Evolutionary conservation across 2,329 filamentous ascomycete genomes (phyloP).

Genomic region (Coniochaeta sp.): DNA sequence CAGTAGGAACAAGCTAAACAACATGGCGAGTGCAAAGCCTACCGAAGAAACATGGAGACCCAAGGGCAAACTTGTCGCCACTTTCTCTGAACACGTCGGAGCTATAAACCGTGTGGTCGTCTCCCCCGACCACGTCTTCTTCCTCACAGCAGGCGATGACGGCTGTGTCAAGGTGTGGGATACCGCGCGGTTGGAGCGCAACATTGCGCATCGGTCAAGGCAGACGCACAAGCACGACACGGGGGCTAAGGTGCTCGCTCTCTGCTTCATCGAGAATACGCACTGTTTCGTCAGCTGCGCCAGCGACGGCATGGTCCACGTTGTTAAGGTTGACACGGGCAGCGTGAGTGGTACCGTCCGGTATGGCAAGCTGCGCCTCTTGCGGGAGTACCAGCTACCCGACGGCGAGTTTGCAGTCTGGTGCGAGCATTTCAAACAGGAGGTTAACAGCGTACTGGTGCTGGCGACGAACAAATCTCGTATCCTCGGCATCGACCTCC

Average conservation of each 20-base stretch:
- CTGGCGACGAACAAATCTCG: constrained; percentile 81
- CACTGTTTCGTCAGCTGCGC: constrained; percentile 90
- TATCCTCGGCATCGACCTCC: constrained; percentile 76
- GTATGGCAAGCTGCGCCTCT: constrained; percentile 68
- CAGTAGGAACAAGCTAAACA: constrained; percentile 42
- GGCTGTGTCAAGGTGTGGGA: constrained; percentile 92
- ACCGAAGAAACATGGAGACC: constrained; percentile 69
- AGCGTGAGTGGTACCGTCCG: constrained; percentile 46
- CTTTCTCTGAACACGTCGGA: constrained; percentile 79
- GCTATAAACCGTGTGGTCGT: constrained; percentile 75
- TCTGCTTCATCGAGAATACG: constrained; percentile 90
- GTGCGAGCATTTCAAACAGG: constrained; percentile 85
- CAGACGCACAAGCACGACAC: constrained; percentile 73
- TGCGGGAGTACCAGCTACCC: constrained; percentile 76
- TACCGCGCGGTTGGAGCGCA: constrained; percentile 78
- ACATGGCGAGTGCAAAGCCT: constrained; percentile 39
- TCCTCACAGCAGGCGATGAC: constrained; percentile 88
- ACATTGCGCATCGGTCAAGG: constrained; percentile 78
- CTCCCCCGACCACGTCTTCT: constrained; percentile 88
- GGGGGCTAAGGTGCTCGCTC: constrained; percentile 65
- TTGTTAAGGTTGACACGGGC: constrained; percentile 67
- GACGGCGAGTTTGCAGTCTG: constrained; percentile 73
- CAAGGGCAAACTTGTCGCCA: constrained; percentile 74
- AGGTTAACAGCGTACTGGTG: constrained; percentile 73
- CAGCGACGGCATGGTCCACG: constrained; percentile 82